Percentiles rank a stretch among this genome's conserved stretches.
Evolutionary conservation across 306 rosid genomes (phyloP).

Genomic region (Gillenia trifoliata): DNA sequence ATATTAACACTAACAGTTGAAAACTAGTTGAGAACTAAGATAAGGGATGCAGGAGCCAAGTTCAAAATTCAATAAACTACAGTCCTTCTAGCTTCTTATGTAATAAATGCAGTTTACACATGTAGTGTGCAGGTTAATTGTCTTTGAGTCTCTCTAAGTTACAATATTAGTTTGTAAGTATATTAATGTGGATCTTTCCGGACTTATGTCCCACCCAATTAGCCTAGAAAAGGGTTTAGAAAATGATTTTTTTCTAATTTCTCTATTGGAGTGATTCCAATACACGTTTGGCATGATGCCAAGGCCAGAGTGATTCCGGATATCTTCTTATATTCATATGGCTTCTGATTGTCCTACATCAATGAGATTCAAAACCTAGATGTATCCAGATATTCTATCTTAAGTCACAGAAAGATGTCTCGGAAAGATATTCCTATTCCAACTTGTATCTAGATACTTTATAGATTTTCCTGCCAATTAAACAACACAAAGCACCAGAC

Average conservation of each 20-base stretch:
- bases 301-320: too few species aligned
- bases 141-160: not conserved
- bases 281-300: too few species aligned
- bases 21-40: not conserved
- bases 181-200: not conserved
- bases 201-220: not conserved
- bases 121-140: too few species aligned
- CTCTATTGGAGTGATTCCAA: too few species aligned
- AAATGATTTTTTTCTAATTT: not conserved
- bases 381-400: not conserved
- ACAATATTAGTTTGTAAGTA: too few species aligned
- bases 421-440: not conserved
- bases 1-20: not conserved
- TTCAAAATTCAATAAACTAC: too few species aligned
- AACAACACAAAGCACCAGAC: not conserved
- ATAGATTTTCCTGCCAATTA: not conserved
- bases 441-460: not conserved
- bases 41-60: too few species aligned
- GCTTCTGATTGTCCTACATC: too few species aligned
- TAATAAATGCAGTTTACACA: too few species aligned
- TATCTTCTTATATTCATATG: too few species aligned
- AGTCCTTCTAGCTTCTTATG: too few species aligned
- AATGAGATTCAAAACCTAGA: not conserved
- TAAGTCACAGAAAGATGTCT: not conserved
- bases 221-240: not conserved